Evolutionary conservation across 2,329 filamentous ascomycete species (phyloP), one percentile per base, ranked within the genome.

Genomic region (Ophiostoma fasciatum): DNA sequence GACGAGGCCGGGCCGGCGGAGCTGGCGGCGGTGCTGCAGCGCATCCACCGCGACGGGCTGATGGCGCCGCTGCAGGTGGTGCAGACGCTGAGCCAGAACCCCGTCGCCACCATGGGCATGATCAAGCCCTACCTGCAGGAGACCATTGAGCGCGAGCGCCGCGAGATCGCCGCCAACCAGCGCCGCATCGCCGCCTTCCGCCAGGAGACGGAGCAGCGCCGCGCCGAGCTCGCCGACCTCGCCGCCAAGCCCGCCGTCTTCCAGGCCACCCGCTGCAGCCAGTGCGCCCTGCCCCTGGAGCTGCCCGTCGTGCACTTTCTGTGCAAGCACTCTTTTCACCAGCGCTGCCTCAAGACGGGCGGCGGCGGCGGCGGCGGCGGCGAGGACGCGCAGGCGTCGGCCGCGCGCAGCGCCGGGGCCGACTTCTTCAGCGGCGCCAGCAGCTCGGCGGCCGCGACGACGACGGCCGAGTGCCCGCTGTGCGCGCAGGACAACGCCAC

Each of bases 31-130:
- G 78, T 98, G 2, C 66, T 98, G 10, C 70, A 74, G 45, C 85
- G 82, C 49, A 96, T 98, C 46, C 83, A 94, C 52, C 71, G 79
- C 43, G 85, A 94, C 48, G 79, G 83, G 1, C 71, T 98, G 26
- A 90, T 98, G 82, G 88, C 90, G 1, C 90, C 90, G 1, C 63
- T 98, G 4, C 90, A 98, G 54, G 90, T 98, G 22, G 90, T 98
- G 13, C 88, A 98, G 56, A 90, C 87, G 0, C 70, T 98, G 0
- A 63, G 64, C n/a, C 63, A 69, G 31, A 56, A 64, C 53, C 39
- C 59, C 41, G 83, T 94, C 3, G 88, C 92, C 1, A 96, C 85
- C 0, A 94, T 98, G 82, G 90, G 88, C 34, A 85, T 96, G 70
- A 79, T 98, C 43, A 96, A 94, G 58, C 75, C 78, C 6, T 98